Evolutionary conservation across 257 asterid genomes (phyloP).

Genomic region (Cordia subcordata): DNA sequence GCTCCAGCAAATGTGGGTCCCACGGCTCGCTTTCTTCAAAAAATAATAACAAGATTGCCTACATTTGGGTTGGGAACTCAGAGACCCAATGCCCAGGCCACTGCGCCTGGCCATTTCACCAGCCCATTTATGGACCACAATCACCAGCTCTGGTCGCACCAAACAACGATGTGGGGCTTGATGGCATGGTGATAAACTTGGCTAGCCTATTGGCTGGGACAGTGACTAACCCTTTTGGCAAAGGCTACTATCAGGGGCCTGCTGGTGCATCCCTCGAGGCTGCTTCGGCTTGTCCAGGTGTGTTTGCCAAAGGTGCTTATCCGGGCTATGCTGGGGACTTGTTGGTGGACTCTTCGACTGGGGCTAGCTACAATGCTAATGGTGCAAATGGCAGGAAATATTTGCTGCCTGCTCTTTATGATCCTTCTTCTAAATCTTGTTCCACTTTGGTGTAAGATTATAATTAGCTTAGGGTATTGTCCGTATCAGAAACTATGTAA

Average conservation of each 20-base stretch:
- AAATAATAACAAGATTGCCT: not conserved
- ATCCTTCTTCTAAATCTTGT: conserved; percentile 15
- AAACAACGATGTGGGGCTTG: conserved; percentile 31
- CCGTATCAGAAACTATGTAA: not conserved
- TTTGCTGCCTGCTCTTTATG: conserved; percentile 34
- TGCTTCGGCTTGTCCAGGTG: conserved; percentile 31
- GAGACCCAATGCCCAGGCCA: conserved; percentile 40
- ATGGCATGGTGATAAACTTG: conserved; percentile 35
- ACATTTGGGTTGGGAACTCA: conserved; percentile 34
- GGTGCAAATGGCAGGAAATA: conserved; percentile 30
- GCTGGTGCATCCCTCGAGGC: conserved; percentile 33
- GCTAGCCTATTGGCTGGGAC: conserved; percentile 30
- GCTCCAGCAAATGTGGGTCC: conserved; percentile 30
- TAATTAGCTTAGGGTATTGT: not conserved
- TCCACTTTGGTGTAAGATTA: conserved; percentile 11
- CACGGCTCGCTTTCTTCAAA: conserved; percentile 14
- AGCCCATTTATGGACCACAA: conserved; percentile 35
- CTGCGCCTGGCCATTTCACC: conserved; percentile 42
- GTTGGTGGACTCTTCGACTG: conserved; percentile 18
- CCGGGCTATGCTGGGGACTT: conserved; percentile 37
- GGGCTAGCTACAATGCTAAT: conserved; percentile 36
- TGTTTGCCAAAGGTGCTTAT: conserved; percentile 34
- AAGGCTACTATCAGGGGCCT: conserved; percentile 35
- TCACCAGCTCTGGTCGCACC: conserved; percentile 31
- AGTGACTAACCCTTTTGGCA: conserved; percentile 31